Evolutionary conservation across 805 yeast genomes (phyloP), one percentile per base, ranked within the genome.

Genomic region (Pichia rugopelliculosa): DNA sequence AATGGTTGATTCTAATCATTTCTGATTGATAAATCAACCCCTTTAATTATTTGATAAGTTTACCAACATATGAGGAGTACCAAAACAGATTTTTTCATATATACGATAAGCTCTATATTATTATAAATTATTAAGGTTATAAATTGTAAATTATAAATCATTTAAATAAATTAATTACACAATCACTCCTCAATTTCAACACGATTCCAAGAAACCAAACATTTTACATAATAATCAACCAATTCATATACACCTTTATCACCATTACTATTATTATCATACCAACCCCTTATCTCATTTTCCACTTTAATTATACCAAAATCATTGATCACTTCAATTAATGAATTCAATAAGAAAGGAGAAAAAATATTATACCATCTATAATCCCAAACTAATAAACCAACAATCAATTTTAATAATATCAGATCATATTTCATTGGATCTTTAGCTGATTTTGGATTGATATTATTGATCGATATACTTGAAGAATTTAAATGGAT

Each of bases 321-420:
- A 58, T 82, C 83, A 37, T 78, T 79, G 22, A 87, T 80, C 47
- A 88, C 70, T 46, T 73, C 76, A 20, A 77, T 68, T 50, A 89
- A 66, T 0, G 80, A 68, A n/a, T 68, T 61, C n/a, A 81, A 60
- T 42, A 88, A 69, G 42, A 71, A 70, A 20, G 95, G 86, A 9
- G 95, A 82, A 60, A 89, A 91, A 55, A 91, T 96, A 53, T 82
- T 77, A 68, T 91, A 95, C 99, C 99, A 93, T 60, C 99, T 79
- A 65, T 90, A 97, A 61, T 88, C 85, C 97, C 98, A 95, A n/a
- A 93, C 95, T n/a, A 84, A 69, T 45, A 93, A 69, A 58, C 84
- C 85, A 33, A 90, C 87, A 48, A 81, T 67, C 21, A 83, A 69
- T 48, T 84, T 88, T 50, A 90, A 70, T 12, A 87, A 78, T 53